Evolutionary conservation across 805 yeast species (phyloP), one percentile per base, ranked within the genome.

Genomic region (Yarrowia sp.): DNA sequence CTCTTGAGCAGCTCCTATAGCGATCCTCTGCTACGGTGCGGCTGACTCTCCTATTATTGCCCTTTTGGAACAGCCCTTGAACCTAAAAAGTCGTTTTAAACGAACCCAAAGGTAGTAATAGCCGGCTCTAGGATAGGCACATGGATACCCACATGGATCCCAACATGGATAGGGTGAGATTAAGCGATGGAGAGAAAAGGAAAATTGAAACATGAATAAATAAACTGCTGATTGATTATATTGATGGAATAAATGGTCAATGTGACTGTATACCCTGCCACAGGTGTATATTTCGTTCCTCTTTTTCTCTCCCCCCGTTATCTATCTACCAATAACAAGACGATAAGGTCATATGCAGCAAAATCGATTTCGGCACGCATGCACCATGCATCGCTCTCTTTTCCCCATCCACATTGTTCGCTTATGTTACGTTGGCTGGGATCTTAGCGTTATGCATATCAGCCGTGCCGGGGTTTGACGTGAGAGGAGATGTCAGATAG

Each of bases 21-120:
- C 10, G 10, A 9, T 38, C 40, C 40, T 10, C 12, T 10, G 3
- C 40, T 5, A 38, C 12, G 40, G 64, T 56, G 64, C 64, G 64
- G 64, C 64, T 56, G 59, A 56, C 49, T 56, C 64, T 56, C 64
- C 64, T 56, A 56, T 42, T 56, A 56, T 56, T 56, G 38, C 64
- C 64, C 41, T 56, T 56, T 56, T 56, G 32, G 64, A 42, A 8
- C 49, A n/a, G 11, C 35, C n/a, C 5, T 1, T 10, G 32, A 55
- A 56, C 64, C 26, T n/a, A 14, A 56, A 56, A 56, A 56, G 64
- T 56, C 64, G 64, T 42, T 56, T 56, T 56, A 56, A 41, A 15
- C 36, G 11, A 56, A 42, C 48, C 40, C 38, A 56, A 43, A 42
- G 63, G 63, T 42, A 56, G 45, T 5, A 41, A 26, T 56, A 56